Conservation (phyloP, 306 rosid species). For the Castanopsis chinensis region DNA sequence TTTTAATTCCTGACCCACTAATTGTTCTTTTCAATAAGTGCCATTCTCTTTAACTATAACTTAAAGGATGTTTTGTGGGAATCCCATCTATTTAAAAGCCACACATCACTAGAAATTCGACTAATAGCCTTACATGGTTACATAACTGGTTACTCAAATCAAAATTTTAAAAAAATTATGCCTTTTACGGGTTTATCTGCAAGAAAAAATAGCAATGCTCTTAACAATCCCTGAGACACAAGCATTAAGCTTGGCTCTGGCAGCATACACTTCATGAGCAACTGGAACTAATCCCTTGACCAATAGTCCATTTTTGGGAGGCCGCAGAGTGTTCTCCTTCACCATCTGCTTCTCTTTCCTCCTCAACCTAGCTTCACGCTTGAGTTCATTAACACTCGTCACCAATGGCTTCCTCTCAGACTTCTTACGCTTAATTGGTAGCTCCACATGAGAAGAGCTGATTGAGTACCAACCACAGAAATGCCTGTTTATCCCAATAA, state of each 20-base stretch:
- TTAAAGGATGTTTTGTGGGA: background rate
- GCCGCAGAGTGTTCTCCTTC: constrained; percentile 40
- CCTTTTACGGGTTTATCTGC: constrained; percentile 38
- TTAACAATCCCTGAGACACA: constrained; percentile 46
- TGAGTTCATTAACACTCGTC: constrained; percentile 52
- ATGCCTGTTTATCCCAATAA: constrained; percentile 6
- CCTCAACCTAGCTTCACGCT: constrained; percentile 56
- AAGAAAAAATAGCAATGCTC: constrained; percentile 35
- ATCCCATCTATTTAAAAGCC: constrained; percentile 1
- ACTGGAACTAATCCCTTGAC: constrained; percentile 49
- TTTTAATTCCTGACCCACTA: too few relatives aligned
- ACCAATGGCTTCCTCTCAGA: constrained; percentile 60
- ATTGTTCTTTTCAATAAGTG: background rate
- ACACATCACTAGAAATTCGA: background rate
- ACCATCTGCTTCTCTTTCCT: constrained; percentile 49
- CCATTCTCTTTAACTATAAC: background rate
- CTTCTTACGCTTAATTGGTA: constrained; percentile 42
- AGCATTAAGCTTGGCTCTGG: constrained; percentile 48
- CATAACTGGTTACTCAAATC: background rate
- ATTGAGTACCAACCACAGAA: constrained; percentile 30
- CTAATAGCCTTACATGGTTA: background rate
- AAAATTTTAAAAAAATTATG: background rate
- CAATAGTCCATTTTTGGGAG: constrained; percentile 68
- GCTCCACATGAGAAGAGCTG: constrained; percentile 15
- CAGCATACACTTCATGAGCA: constrained; percentile 56